Evolutionary conservation across 352 stramenopile species (phyloP).

Genomic region (Phytophthora pistaciae): DNA sequence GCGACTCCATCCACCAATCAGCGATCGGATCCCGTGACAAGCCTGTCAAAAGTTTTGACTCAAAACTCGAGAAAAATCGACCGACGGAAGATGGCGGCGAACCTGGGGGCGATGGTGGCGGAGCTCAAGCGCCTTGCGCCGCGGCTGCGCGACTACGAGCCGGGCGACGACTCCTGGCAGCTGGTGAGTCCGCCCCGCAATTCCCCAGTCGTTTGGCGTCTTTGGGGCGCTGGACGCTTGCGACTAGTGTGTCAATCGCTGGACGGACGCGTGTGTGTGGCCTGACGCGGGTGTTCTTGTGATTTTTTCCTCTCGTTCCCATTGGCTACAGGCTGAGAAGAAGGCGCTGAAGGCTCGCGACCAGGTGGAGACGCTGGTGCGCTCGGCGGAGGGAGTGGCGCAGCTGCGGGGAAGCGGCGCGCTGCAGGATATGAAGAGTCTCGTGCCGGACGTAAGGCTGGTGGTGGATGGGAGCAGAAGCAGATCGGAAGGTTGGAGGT

Average conservation of each 20-base stretch:
- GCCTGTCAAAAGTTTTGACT: not conserved
- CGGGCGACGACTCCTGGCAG: conserved; percentile 60
- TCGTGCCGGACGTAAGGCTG: conserved; percentile 65
- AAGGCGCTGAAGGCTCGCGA: conserved; percentile 58
- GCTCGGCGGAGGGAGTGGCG: conserved; percentile 62
- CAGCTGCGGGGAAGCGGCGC: conserved; percentile 60
- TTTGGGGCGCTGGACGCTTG: not conserved
- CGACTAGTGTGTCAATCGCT: not conserved
- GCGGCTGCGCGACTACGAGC: conserved; percentile 69
- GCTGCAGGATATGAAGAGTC: conserved; percentile 67
- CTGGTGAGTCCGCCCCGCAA: conserved; percentile 38
- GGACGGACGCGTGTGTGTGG: not conserved
- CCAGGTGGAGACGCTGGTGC: conserved; percentile 58
- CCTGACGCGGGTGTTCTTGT: conserved; percentile 1
- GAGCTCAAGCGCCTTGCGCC: conserved; percentile 68
- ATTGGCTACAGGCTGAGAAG: conserved; percentile 54
- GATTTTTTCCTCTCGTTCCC: not conserved
- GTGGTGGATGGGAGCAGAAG: not conserved
- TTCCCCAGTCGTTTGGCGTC: not conserved
- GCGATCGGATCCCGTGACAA: not conserved
- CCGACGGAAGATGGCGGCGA: conserved; percentile 28
- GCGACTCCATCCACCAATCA: not conserved
- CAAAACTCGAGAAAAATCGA: conserved; percentile 12
- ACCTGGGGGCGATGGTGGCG: conserved; percentile 46
- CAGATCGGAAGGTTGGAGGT: not conserved